Base-by-base conservation (phyloP, 805 yeast species). In the Metschnikowia vanudenii region DNA sequence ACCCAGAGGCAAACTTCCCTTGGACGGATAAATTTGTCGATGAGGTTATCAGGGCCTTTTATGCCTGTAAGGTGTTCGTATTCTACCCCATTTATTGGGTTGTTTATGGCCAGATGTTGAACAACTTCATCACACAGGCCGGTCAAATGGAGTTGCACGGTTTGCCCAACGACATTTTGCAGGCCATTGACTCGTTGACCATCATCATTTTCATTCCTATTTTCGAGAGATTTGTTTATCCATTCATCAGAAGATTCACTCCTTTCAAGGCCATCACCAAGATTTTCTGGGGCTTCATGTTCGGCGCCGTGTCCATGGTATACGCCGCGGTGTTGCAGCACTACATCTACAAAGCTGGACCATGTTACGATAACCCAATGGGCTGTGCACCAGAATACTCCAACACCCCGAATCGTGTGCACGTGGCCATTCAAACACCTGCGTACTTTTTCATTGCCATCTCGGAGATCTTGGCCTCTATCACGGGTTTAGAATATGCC, bases 401-500 rank as follows among this genome's bases (percentile, higher is more conserved):
- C 60, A 71, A 62, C 41, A 56, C 68, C 32, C 83, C 84, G 35
- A 79, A 80, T 60, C 64, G 73, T 43, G 71, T 84, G 39, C 85
- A 84, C 62, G 81, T 87, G 53, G 88, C 87, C 53, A 71, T 81
- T 50, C 91, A 85, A 68, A 72, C 71, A n/a, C 85, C 85, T 14
- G 85, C 89, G 3, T 87, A 86, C 65, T 75, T 84, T 36, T 68
- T 87, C 52, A 81, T 84, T 64, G 92, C 87, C 11, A 62, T 84
- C 44, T 80, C 90, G 14, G 95, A 87, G 66, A 85, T 86, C 54
- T 78, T 87, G 56, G 90, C 91, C 28, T 83, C 87, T 43, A 79
- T 85, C 57, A 85, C 94, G 18, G 94, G 92, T 57, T 77, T 84
- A 56, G 94, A 87, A 69, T 85, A 84, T 61, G 95, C 95, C 16